phyloP scores from a whole-genome alignment of 116 monocot species.

The Papilionanthe hybrid region DNA sequence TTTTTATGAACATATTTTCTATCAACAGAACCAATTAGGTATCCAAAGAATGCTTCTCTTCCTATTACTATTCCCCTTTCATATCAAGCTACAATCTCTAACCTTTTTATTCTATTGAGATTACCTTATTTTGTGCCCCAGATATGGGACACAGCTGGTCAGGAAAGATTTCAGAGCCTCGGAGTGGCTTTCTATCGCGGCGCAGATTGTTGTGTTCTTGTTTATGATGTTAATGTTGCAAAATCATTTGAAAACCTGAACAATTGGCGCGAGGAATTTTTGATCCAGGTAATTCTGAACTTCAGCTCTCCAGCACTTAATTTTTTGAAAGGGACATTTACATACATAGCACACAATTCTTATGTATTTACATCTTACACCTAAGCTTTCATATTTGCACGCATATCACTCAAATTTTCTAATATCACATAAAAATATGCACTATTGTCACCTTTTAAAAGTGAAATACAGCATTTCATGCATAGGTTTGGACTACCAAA shows the following conservation, averaged over 20 bases:
- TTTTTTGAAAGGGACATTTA: no score
- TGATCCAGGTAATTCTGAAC: slow-evolving; percentile 6
- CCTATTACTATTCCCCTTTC: neutral
- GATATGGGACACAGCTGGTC: slow-evolving; percentile 26
- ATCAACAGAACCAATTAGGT: neutral
- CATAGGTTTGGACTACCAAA: no score
- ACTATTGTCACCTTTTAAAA: no score
- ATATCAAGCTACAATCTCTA: neutral
- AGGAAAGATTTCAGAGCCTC: slow-evolving; percentile 27
- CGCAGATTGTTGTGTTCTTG: slow-evolving; percentile 23
- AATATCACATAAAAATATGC: no score
- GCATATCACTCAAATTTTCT: no score
- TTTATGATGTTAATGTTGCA: slow-evolving; percentile 23
- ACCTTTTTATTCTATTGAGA: neutral
- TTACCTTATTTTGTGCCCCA: neutral
- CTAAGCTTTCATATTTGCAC: no score
- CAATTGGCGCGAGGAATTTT: slow-evolving; percentile 26
- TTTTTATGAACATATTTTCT: neutral
- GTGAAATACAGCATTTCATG: no score
- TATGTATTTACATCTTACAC: no score
- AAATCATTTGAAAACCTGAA: slow-evolving; percentile 27
- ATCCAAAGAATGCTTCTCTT: neutral
- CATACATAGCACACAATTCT: no score
- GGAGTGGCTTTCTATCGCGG: slow-evolving; percentile 26
- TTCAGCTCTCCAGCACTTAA: neutral